phyloP scores from a whole-genome alignment of 257 asterid genomes.

The Petrea volubilis region DNA sequence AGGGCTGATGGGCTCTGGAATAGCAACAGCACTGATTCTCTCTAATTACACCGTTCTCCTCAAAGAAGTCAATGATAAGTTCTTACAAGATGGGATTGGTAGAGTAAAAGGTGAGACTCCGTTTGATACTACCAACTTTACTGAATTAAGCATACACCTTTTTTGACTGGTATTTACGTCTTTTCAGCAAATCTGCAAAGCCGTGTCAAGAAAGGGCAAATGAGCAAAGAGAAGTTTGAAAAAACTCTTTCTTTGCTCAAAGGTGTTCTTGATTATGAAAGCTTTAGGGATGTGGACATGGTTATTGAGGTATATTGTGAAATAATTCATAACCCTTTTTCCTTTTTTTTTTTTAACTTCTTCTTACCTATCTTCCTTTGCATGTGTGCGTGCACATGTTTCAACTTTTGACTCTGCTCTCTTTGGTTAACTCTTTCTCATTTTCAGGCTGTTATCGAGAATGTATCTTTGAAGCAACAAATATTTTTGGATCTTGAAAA shows the following conservation, averaged over 20 bases:
- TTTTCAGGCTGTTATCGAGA: conserved; percentile 86
- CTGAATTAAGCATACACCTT: not conserved
- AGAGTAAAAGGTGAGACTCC: conserved; percentile 71
- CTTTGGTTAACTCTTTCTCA: not conserved
- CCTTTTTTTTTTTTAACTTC: no score
- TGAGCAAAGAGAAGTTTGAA: conserved; percentile 76
- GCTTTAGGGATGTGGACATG: conserved; percentile 91
- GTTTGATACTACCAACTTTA: not conserved
- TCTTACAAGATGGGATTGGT: conserved; percentile 77
- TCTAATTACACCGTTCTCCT: conserved; percentile 70
- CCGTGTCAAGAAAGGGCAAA: conserved; percentile 79
- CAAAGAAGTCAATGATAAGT: conserved; percentile 87
- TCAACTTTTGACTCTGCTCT: not conserved
- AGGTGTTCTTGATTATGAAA: conserved; percentile 83
- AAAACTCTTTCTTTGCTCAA: conserved; percentile 70
- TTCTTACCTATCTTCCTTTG: no score
- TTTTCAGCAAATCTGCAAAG: conserved; percentile 76
- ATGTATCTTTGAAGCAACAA: conserved; percentile 82
- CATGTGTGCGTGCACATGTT: no score
- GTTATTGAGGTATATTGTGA: conserved; percentile 83
- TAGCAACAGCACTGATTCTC: conserved; percentile 84
- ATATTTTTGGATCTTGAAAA: conserved; percentile 86
- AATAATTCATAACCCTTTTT: not conserved
- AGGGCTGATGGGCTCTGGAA: conserved; percentile 98
- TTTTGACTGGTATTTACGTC: not conserved